Evolutionary conservation across 345 rosid species (phyloP).

Genomic region (Camelina hispida): DNA sequence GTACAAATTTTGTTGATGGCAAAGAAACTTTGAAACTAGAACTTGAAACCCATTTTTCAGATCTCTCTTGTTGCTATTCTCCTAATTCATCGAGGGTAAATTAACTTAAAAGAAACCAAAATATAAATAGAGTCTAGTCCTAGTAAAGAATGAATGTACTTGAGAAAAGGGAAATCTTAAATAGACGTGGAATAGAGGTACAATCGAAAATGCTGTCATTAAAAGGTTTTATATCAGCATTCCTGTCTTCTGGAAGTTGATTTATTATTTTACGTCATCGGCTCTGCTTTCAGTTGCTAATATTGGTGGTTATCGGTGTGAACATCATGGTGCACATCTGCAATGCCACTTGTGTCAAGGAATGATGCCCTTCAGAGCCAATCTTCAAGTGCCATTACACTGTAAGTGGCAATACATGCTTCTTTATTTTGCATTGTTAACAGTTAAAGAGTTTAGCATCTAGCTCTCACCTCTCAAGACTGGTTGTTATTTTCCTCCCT

Average conservation of each 20-base stretch:
- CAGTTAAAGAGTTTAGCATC: slow-evolving; percentile 10
- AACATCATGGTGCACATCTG: slow-evolving; percentile 62
- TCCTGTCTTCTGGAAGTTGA: slow-evolving; percentile 8
- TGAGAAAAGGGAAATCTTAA: background rate
- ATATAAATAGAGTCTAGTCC: background rate
- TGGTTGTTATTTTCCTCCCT: background rate
- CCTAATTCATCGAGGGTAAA: background rate
- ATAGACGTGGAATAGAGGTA: slow-evolving; percentile 2
- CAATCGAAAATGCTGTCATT: background rate
- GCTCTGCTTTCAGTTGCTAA: slow-evolving; percentile 51
- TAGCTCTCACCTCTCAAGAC: slow-evolving; percentile 13
- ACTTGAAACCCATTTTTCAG: slow-evolving; percentile 11
- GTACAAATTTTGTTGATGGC: background rate
- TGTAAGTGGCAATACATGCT: slow-evolving; percentile 55
- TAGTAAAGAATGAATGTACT: slow-evolving; percentile 4
- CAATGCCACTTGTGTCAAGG: slow-evolving; percentile 88
- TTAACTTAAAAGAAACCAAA: background rate
- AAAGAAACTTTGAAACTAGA: slow-evolving; percentile 1
- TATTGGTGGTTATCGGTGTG: slow-evolving; percentile 68
- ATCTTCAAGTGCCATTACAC: slow-evolving; percentile 68
- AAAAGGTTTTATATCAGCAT: background rate
- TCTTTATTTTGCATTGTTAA: slow-evolving; percentile 18
- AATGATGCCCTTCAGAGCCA: slow-evolving; percentile 83
- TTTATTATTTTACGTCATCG: slow-evolving; percentile 4
- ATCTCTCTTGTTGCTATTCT: slow-evolving; percentile 8